Evolutionary conservation across 2,329 filamentous ascomycete genomes (phyloP).

Genomic region (Hymenoscyphus occultus): DNA sequence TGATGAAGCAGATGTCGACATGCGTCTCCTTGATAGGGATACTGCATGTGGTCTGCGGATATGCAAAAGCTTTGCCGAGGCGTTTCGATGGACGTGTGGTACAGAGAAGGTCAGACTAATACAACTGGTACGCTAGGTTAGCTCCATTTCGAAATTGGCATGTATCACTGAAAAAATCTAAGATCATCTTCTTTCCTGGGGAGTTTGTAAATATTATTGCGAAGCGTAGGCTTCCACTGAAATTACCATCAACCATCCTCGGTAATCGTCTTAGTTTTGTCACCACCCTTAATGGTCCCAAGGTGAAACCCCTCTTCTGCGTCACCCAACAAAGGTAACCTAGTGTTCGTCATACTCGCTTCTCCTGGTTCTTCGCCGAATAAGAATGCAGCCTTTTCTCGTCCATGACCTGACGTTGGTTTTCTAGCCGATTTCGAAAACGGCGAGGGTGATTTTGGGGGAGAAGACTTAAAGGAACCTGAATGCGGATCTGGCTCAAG

Average conservation of each 20-base stretch:
- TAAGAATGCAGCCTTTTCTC: conserved; percentile 37
- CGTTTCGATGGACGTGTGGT: neutral
- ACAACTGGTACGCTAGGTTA: neutral
- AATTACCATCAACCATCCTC: conserved; percentile 1
- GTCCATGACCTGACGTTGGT: conserved; percentile 26
- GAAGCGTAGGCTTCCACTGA: neutral
- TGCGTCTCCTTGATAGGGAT: conserved; percentile 18
- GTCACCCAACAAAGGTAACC: conserved; percentile 22
- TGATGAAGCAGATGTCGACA: conserved; percentile 14
- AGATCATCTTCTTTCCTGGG: neutral
- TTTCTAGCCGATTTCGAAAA: conserved; percentile 32
- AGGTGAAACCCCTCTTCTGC: conserved; percentile 33
- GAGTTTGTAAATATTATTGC: neutral
- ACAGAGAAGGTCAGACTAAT: neutral
- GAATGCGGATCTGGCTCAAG: conserved; percentile 48
- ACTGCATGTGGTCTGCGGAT: conserved; percentile 11
- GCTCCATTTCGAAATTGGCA: neutral
- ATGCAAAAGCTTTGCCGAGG: conserved; percentile 20
- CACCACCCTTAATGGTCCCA: conserved; percentile 26
- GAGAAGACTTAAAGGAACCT: conserved; percentile 20
- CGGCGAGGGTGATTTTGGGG: conserved; percentile 30
- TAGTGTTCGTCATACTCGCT: conserved; percentile 16
- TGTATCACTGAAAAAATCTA: neutral
- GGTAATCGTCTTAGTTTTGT: conserved; percentile 11
- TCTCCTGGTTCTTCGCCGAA: conserved; percentile 36